Evolutionary conservation across 805 yeast genomes (phyloP), one percentile per base, ranked within the genome.

Genomic region (Lipomyces yamanashiensis): DNA sequence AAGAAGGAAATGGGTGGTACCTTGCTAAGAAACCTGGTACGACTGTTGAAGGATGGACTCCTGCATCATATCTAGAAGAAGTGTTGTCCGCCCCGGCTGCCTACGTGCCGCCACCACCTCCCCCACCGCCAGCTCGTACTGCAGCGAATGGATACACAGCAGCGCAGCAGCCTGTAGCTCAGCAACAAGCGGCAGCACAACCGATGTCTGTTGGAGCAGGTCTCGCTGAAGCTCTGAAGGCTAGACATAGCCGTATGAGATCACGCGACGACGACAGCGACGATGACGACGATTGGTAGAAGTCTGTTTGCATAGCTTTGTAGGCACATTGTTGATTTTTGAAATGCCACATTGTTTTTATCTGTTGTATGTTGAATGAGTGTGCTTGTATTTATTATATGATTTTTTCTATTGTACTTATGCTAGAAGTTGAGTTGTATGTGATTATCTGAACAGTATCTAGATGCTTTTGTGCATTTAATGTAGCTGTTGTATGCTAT

Each of bases 1-100:
- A 88, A 67, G 90, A 88, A 62, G 86, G 87, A 52, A 92, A 90
- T 66, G 97, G 97, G 17, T 95, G 99, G 99, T 93, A 96, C 71
- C 81, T 95, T 62, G 98, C 92, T 9, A 89, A 88, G 74, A 81
- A 85, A 40, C 68, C 71, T 12, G 71, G 72, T 13, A 28, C 67
- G 13, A n/a, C 66, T 5, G 51, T 50, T 19, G 95, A 92, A 74
- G 99, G 99, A 5, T 95, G 99, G 99, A 93, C 95, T 12, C 99
- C 99, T 13, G 88, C 95, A 23, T 89, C 92, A n/a, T 95, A 92
- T 74, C 85, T 93, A 72, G 85, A 79, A 64, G 75, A 74, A 45
- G 64, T 50, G 15, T 60, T 68, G 13, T 50, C 71, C 3, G 60
- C 71, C 7, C 63, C 71, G 7, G 71, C 71, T 13, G 70, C 71